Conservation (phyloP, 805 yeast genomes). For the Saturnispora zaruensis region DNA sequence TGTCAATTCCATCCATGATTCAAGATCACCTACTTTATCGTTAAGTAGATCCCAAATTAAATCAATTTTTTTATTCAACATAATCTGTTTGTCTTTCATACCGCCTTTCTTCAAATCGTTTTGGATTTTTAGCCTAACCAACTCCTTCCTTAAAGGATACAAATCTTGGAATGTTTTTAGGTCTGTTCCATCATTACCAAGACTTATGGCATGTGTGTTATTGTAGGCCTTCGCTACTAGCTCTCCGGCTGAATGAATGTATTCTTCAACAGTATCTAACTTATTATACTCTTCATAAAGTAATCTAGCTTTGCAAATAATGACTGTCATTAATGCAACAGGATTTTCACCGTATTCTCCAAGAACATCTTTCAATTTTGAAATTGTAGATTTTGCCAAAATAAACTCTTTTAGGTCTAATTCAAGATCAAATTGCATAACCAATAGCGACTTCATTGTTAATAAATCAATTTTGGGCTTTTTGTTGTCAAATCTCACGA, state of each 20-base stretch:
- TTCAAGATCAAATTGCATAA: constrained; percentile 12
- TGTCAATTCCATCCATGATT: constrained; percentile 72
- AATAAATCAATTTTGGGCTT: neutral
- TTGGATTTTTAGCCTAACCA: neutral
- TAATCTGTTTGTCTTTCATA: neutral
- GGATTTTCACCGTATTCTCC: constrained; percentile 8
- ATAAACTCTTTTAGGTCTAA: constrained; percentile 10
- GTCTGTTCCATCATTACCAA: constrained; percentile 16
- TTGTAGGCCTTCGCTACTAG: constrained; percentile 10
- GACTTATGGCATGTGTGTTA: constrained; percentile 7
- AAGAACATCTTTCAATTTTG: constrained; percentile 12
- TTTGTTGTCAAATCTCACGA: neutral
- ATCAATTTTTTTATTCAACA: constrained; percentile 15
- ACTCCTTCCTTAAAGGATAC: constrained; percentile 7
- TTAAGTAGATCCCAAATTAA: constrained; percentile 37
- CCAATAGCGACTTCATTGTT: constrained; percentile 5
- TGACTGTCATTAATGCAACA: constrained; percentile 6
- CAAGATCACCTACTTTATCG: constrained; percentile 63
- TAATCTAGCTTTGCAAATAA: constrained; percentile 4
- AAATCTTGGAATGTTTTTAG: constrained; percentile 47
- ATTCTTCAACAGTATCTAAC: constrained; percentile 5
- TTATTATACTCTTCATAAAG: constrained; percentile 1
- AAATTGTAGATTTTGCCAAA: constrained; percentile 9
- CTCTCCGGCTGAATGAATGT: constrained; percentile 10
- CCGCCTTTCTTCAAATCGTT: neutral